Percentiles rank a stretch among this genome's conserved stretches.
These are phyloP conservation scores for Neofusicoccum cordaticola DNA, from an alignment of 2,329 filamentous ascomycete genomes.

Conservation along the genomic window DNA sequence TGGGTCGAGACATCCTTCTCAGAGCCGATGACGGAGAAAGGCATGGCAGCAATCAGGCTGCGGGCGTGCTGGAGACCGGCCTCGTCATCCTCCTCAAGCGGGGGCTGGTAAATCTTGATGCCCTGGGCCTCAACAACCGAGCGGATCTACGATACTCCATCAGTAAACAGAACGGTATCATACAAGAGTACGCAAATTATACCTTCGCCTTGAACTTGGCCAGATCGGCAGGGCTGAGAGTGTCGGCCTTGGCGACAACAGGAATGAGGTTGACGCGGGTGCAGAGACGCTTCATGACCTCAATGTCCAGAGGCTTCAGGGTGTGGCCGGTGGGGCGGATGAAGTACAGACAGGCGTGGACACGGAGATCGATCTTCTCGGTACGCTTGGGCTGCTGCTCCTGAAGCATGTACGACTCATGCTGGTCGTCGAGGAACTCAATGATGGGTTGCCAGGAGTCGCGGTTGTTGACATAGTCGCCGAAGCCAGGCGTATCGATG, in stretches of 20 bases:
- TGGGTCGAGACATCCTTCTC: conserved; percentile 98
- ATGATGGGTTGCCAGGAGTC: conserved; percentile 99
- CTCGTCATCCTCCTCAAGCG: conserved; percentile 97
- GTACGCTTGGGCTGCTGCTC: conserved; percentile 97
- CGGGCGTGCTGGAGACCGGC: conserved; percentile 92
- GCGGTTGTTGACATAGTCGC: conserved; percentile 99
- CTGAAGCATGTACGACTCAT: conserved; percentile 99
- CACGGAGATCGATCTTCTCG: conserved; percentile 99
- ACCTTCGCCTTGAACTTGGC: conserved; percentile 94
- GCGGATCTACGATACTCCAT: conserved; percentile 63
- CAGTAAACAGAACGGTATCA: conserved; percentile 9
- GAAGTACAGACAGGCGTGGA: conserved; percentile 98
- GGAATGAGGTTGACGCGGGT: conserved; percentile 98
- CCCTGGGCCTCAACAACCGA: conserved; percentile 96
- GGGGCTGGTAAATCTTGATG: conserved; percentile 99
- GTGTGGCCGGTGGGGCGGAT: conserved; percentile 98
- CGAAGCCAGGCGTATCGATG: conserved; percentile 97
- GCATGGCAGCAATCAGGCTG: conserved; percentile 93
- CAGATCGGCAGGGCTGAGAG: conserved; percentile 86
- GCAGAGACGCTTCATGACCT: conserved; percentile 99
- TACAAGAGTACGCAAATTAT: conserved; percentile 37
- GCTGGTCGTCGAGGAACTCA: conserved; percentile 99
- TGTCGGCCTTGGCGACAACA: conserved; percentile 98
- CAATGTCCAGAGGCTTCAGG: conserved; percentile 96
- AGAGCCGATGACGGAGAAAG: conserved; percentile 96